phyloP scores from a whole-genome alignment of 805 yeast genomes.

The Cyberlindnera sargentensis region DNA sequence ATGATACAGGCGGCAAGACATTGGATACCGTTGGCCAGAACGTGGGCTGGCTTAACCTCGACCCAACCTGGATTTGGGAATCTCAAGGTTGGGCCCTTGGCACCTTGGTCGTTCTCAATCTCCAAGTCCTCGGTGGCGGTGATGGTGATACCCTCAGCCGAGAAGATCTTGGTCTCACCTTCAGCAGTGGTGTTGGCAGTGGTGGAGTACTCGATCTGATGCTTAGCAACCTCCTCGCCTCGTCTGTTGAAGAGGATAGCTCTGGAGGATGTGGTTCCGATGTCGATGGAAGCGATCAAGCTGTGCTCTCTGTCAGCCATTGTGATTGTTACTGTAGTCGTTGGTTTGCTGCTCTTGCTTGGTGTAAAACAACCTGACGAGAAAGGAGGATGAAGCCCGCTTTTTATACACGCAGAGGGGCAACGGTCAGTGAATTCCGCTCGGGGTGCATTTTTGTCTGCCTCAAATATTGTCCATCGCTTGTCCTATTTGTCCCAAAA shows the following conservation, averaged over 20 bases:
- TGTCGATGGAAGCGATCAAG: conserved; percentile 66
- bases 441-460: too few species aligned
- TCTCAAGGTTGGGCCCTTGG: conserved; percentile 59
- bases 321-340: background rate
- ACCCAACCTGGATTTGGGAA: conserved; percentile 90
- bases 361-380: too few species aligned
- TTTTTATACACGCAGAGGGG: background rate
- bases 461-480: too few species aligned
- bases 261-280: conserved; percentile 89
- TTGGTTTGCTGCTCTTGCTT: too few species aligned
- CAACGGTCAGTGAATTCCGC: too few species aligned
- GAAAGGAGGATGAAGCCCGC: background rate
- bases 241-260: conserved; percentile 69
- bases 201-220: conserved; percentile 84
- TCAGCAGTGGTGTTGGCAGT: conserved; percentile 48
- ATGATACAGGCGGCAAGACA: conserved; percentile 66
- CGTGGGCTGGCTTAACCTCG: conserved; percentile 83
- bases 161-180: conserved; percentile 48
- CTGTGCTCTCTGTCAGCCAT: conserved; percentile 23
- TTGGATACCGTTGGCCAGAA: conserved; percentile 70
- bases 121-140: conserved; percentile 47
- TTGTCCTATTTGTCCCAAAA: too few species aligned
- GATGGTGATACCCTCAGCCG: conserved; percentile 70
- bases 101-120: conserved; percentile 44
- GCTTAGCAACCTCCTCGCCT: conserved; percentile 78